Percentiles rank a stretch among this genome's conserved stretches.
These are phyloP conservation scores for Huntiella moniliformis DNA, from an alignment of 2,329 filamentous ascomycete species.

Conservation along the genomic window DNA sequence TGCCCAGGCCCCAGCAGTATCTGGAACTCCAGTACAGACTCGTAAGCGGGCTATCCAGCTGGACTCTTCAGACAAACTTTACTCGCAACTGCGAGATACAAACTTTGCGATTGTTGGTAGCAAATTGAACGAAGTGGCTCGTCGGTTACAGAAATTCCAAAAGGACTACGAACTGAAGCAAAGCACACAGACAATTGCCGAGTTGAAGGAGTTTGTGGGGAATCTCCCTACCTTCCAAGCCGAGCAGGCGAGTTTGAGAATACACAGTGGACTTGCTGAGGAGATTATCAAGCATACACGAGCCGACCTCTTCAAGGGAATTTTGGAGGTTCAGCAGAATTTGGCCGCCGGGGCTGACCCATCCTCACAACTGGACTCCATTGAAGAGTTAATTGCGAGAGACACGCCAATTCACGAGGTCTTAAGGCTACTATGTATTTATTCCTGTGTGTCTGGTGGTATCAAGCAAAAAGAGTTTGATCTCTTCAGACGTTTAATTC, in stretches of 20 bases:
- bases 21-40: constrained; percentile 36
- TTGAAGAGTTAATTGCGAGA: constrained; percentile 87
- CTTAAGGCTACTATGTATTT: constrained; percentile 70
- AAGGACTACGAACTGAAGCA: constrained; percentile 81
- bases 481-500: constrained; percentile 65
- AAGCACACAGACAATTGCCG: constrained; percentile 68
- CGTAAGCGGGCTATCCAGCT: constrained; percentile 75
- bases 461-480: constrained; percentile 80
- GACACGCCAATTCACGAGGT: constrained; percentile 66
- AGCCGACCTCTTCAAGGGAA: constrained; percentile 70
- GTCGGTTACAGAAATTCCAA: constrained; percentile 65
- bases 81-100: constrained; percentile 68
- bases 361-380: constrained; percentile 69
- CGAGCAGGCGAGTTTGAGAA: constrained; percentile 80
- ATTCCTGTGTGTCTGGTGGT: constrained; percentile 77
- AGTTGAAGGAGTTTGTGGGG: constrained; percentile 87
- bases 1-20: constrained; percentile 37
- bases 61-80: constrained; percentile 77
- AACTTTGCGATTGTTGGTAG: constrained; percentile 92
- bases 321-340: constrained; percentile 89
- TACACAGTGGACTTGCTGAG: constrained; percentile 81
- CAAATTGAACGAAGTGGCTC: constrained; percentile 75
- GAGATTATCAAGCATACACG: constrained; percentile 89
- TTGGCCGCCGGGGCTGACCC: constrained; percentile 80
- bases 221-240: constrained; percentile 83